phyloP scores from a whole-genome alignment of 2,329 filamentous ascomycete species.

The Aspergillus novoparasiticus region DNA sequence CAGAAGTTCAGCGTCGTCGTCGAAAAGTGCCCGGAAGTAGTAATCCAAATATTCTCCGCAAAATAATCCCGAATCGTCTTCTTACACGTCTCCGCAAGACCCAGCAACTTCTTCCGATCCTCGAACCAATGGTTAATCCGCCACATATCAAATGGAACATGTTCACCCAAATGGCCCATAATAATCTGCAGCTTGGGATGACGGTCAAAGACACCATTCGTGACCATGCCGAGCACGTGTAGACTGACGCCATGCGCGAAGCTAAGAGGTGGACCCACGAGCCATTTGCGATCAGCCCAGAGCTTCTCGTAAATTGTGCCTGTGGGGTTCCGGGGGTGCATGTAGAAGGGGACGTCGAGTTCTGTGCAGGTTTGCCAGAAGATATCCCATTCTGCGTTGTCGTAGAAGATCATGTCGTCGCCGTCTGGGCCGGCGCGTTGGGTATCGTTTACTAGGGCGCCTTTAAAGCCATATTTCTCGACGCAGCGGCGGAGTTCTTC shows the following conservation, averaged over 20 bases:
- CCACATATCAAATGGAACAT: conserved; percentile 56
- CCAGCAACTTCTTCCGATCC: conserved; percentile 41
- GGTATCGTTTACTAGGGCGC: conserved; percentile 63
- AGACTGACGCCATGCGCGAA: conserved; percentile 63
- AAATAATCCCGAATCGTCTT: conserved; percentile 50
- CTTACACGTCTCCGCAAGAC: conserved; percentile 42
- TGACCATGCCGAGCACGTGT: conserved; percentile 57
- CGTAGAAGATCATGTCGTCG: conserved; percentile 66
- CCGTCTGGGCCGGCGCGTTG: conserved; percentile 62
- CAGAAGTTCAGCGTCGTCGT: conserved; percentile 44
- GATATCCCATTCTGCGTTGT: conserved; percentile 57
- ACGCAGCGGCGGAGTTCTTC: conserved; percentile 52
- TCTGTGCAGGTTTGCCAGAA: conserved; percentile 63
- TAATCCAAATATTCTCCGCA: conserved; percentile 46
- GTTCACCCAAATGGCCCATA: conserved; percentile 52
- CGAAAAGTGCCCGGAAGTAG: conserved; percentile 45
- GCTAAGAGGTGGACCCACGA: conserved; percentile 61
- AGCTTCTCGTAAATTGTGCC: conserved; percentile 60
- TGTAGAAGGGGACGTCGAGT: conserved; percentile 65
- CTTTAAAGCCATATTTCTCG: conserved; percentile 62
- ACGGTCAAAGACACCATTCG: conserved; percentile 54
- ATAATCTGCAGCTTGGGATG: conserved; percentile 52
- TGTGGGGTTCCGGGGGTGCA: conserved; percentile 63
- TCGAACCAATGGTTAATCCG: conserved; percentile 48
- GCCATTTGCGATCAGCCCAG: conserved; percentile 61